These are phyloP conservation scores for Prinsepia uniflora DNA, from an alignment of 306 rosid genomes.

Conservation along the genomic window DNA sequence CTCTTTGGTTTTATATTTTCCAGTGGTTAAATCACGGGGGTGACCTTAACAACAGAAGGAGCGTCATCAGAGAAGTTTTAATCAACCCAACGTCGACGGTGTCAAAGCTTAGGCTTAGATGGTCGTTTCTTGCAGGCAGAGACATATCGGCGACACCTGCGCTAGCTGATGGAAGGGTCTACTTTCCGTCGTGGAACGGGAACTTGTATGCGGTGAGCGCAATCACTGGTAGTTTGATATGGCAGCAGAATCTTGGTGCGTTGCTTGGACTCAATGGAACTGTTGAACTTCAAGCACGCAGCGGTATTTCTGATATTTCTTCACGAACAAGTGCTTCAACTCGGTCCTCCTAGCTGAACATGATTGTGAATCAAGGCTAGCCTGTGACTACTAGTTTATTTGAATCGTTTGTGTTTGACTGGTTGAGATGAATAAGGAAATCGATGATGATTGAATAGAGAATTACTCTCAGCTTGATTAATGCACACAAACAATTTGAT, in stretches of 20 bases:
- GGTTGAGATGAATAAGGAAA: too few species aligned
- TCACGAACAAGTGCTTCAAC: too few species aligned
- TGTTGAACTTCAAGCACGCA: too few species aligned
- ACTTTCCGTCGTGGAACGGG: conserved; percentile 49
- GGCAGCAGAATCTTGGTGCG: conserved; percentile 31
- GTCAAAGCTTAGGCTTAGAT: conserved; percentile 20
- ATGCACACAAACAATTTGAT: too few species aligned
- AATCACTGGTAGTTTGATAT: conserved; percentile 23
- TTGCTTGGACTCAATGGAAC: conserved; percentile 28
- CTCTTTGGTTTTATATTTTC: not conserved
- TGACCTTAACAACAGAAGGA: conserved; percentile 31
- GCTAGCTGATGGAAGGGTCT: conserved; percentile 28
- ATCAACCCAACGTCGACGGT: conserved; percentile 26
- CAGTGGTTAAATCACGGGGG: conserved; percentile 41
- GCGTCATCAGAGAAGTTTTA: conserved; percentile 14
- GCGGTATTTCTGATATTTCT: too few species aligned
- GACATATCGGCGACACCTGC: conserved; percentile 39
- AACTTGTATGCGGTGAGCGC: conserved; percentile 32
- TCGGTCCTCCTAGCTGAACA: too few species aligned
- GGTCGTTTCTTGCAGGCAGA: conserved; percentile 31
- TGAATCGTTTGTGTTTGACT: too few species aligned
- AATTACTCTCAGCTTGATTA: too few species aligned
- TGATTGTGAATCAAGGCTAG: too few species aligned
- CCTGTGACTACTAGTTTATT: too few species aligned
- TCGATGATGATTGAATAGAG: too few species aligned